Conservation (phyloP, 495 filamentous ascomycete genomes). For the Staphylotrichum longicolle region DNA sequence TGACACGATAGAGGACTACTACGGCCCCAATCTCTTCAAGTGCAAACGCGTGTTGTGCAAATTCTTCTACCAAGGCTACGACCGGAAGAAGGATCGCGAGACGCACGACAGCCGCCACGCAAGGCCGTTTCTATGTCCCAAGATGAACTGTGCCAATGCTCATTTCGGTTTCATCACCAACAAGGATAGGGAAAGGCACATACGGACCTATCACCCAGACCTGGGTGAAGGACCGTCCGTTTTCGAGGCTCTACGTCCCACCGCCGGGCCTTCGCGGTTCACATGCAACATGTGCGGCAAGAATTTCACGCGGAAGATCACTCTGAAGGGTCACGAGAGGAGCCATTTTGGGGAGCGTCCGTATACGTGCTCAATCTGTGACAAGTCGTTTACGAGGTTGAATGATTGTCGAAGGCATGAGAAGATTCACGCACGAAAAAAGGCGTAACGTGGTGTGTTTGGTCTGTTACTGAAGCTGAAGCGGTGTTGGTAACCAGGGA, state of each 20-base stretch:
- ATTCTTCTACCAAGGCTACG: not conserved
- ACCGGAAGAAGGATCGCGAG: not conserved
- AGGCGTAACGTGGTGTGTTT: not conserved
- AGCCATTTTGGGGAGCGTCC: not conserved
- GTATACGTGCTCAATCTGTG: not conserved
- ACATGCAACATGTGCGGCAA: slow-evolving; percentile 1
- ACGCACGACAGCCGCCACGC: not conserved
- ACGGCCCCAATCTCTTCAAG: not conserved
- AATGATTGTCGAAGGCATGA: slow-evolving; percentile 1
- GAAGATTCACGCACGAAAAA: not conserved
- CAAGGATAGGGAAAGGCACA: not conserved
- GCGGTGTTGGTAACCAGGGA: too few relatives aligned
- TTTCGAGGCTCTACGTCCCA: not conserved
- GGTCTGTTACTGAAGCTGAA: not conserved
- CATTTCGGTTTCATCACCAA: not conserved
- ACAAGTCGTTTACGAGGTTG: not conserved
- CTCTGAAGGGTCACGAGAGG: not conserved
- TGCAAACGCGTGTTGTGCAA: not conserved
- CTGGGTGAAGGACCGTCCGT: not conserved
- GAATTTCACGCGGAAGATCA: not conserved
- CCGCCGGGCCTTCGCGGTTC: not conserved
- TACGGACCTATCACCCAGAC: not conserved
- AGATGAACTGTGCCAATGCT: not conserved
- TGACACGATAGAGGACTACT: not conserved
- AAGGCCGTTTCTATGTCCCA: not conserved